Evolutionary conservation across 2,329 filamentous ascomycete species (phyloP), one percentile per base, ranked within the genome.

Genomic region (Alternaria ethzedia): DNA sequence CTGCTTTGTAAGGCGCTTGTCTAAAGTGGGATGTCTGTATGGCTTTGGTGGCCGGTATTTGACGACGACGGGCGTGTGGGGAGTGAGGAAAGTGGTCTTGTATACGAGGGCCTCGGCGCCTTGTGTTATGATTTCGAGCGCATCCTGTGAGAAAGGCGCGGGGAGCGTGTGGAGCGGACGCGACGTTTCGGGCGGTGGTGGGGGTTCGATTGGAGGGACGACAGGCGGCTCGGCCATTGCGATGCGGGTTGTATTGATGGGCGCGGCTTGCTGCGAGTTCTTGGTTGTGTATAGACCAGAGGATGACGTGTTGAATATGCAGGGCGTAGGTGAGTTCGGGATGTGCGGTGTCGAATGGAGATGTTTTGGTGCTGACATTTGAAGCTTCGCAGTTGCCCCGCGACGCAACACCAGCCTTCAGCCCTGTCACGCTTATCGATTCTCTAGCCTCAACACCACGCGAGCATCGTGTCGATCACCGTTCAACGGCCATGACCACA

Each of bases 81-180:
- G 87, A 2, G 86, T 79, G 58, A 97, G 89, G 82, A 93, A 96
- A 59, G 88, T 90, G 17, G 93, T 95, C 80, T 89, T 90, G 88
- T 96, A 98, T 77, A 99, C 88, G 69, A 95, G 93, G 64, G 93
- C 94, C 87, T 99, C 96, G 78, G 96, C 96, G 82, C 96, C 96
- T 86, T 98, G 96, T 61, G 93, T 90, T 72, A 98, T 88, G 75
- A 97, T 91, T 52, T 78, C 80, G 67, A 93, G 89, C 43, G 88
- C 83, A 65, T 86, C 83, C 78, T 87, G 86, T 82, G 66, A 61
- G 69, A 79, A 79, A 41, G 75, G 73, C 0, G 71, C 43, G 0
- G 75, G 74, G 43, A 75, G 71, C 3, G 68, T 72, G 63, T 76
- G 75, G 2, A 74, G 63, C 5, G 74, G 74, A n/a, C 64, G 70